phyloP scores from a whole-genome alignment of 2,329 filamentous ascomycete genomes.

The Emergomyces pasteurianus region DNA sequence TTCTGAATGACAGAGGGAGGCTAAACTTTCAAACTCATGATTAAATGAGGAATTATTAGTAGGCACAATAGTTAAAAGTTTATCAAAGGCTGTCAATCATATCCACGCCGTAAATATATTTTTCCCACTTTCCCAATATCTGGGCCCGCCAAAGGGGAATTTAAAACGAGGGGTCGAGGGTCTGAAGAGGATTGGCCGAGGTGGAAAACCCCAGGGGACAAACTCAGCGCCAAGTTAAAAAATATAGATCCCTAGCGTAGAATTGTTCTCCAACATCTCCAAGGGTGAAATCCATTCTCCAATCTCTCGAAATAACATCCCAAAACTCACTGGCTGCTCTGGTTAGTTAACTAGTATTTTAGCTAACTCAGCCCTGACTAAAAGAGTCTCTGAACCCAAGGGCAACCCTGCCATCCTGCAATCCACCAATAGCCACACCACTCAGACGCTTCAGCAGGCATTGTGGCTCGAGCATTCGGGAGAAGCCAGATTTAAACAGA shows the following conservation, averaged over 20 bases:
- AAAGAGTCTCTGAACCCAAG: not conserved
- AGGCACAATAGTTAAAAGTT: not conserved
- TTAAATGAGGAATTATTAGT: not conserved
- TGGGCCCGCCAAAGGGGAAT: too few species aligned
- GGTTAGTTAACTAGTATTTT: too few species aligned
- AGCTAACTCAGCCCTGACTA: not conserved
- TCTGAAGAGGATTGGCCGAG: too few species aligned
- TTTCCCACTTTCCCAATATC: not conserved
- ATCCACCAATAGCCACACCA: conserved; percentile 42
- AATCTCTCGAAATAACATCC: not conserved
- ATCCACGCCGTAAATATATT: too few species aligned
- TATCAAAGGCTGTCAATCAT: too few species aligned
- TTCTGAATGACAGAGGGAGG: not conserved
- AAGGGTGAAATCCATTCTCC: not conserved
- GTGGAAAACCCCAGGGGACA: not conserved
- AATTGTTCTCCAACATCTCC: not conserved
- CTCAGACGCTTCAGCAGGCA: conserved; percentile 65
- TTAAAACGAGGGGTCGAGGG: too few species aligned
- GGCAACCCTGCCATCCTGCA: not conserved
- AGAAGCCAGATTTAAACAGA: not conserved
- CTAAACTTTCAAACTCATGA: not conserved
- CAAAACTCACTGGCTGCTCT: not conserved
- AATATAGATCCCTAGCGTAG: not conserved
- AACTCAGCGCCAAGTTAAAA: not conserved
- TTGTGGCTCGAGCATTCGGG: too few species aligned